Percentiles rank a stretch among this genome's conserved stretches.
Conservation (phyloP, 331 rosid species). For the Saraca asoca region DNA sequence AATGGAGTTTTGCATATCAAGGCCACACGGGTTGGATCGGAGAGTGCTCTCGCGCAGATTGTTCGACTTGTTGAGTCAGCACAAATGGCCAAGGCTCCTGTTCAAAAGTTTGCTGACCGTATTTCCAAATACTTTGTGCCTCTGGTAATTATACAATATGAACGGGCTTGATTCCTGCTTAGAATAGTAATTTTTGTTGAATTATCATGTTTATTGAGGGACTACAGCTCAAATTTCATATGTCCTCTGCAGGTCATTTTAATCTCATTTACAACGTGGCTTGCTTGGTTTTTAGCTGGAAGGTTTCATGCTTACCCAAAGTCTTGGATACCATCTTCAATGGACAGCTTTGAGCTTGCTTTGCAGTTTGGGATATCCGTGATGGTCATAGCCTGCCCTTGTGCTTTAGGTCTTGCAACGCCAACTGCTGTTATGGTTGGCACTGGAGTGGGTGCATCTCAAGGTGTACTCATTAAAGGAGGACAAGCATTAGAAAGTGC, state of each 20-base stretch:
- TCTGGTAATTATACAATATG: slow-evolving; percentile 44
- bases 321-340: slow-evolving; percentile 85
- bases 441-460: slow-evolving; percentile 93
- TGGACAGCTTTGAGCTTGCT: slow-evolving; percentile 88
- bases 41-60: slow-evolving; percentile 83
- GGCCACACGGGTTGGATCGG: slow-evolving; percentile 84
- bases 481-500: slow-evolving; percentile 93
- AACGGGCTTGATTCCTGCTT: neutral
- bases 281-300: slow-evolving; percentile 82
- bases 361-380: slow-evolving; percentile 93
- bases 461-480: slow-evolving; percentile 89
- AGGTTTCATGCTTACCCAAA: slow-evolving; percentile 67
- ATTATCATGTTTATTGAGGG: neutral
- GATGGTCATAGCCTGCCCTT: slow-evolving; percentile 96
- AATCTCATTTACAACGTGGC: slow-evolving; percentile 71
- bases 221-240: slow-evolving; percentile 7
- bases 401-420: slow-evolving; percentile 91
- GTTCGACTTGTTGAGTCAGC: slow-evolving; percentile 88
- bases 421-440: slow-evolving; percentile 99
- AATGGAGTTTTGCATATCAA: slow-evolving; percentile 75
- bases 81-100: slow-evolving; percentile 93
- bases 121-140: slow-evolving; percentile 86
- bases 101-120: slow-evolving; percentile 87
- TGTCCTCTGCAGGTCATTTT: slow-evolving; percentile 59
- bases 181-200: neutral